phyloP scores from a whole-genome alignment of 768 basidiomycete species.

The Crepidotus variabilis region DNA sequence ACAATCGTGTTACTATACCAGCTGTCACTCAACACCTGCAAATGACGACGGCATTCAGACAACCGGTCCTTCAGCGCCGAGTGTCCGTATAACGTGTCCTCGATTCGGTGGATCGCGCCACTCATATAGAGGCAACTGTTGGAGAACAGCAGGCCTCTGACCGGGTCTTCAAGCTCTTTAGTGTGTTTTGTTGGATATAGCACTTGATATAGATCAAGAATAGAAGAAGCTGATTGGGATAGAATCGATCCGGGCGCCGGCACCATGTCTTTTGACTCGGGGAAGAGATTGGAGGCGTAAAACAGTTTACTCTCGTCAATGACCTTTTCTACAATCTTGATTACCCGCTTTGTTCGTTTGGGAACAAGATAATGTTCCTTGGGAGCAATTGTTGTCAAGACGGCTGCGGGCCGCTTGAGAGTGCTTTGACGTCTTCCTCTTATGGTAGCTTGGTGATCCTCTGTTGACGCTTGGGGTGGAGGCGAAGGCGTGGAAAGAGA shows the following conservation, averaged over 20 bases:
- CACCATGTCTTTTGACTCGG: constrained; percentile 25
- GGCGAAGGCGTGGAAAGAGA: constrained; percentile 18
- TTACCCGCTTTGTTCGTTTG: constrained; percentile 46
- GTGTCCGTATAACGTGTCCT: constrained; percentile 22
- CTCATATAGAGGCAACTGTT: constrained; percentile 78
- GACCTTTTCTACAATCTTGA: constrained; percentile 55
- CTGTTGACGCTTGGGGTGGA: constrained; percentile 7
- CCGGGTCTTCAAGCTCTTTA: constrained; percentile 43
- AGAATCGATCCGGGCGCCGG: constrained; percentile 50
- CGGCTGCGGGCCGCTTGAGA: constrained; percentile 17
- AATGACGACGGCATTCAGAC: constrained; percentile 43
- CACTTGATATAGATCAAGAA: constrained; percentile 78
- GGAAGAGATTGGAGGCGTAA: constrained; percentile 50
- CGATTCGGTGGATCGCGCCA: constrained; percentile 44
- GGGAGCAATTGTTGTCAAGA: constrained; percentile 17
- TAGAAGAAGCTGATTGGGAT: constrained; percentile 54
- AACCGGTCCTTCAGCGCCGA: constrained; percentile 40
- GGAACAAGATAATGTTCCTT: constrained; percentile 64
- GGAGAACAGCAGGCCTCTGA: constrained; percentile 66
- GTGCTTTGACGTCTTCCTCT: constrained; percentile 12
- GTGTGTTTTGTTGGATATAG: constrained; percentile 66
- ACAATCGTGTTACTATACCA: constrained; percentile 74
- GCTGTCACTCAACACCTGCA: constrained; percentile 58
- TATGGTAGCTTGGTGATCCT: constrained; percentile 6
- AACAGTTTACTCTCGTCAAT: constrained; percentile 68